Evolutionary conservation across 2,329 filamentous ascomycete species (phyloP).

Genomic region (Stachybotrys elegans): DNA sequence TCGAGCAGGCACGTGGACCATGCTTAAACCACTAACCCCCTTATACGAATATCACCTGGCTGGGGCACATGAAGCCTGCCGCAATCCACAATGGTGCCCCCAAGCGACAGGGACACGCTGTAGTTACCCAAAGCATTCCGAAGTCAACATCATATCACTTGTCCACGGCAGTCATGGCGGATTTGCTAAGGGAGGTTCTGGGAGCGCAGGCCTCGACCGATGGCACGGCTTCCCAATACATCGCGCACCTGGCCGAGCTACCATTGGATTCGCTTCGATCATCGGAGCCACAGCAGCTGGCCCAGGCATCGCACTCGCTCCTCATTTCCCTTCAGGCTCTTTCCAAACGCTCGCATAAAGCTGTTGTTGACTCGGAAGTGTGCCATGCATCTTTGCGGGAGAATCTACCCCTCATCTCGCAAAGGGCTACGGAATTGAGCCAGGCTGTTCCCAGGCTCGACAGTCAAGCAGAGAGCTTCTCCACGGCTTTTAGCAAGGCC

Average conservation of each 20-base stretch:
- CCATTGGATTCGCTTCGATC: conserved; percentile 67
- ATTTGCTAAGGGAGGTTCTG: conserved; percentile 29
- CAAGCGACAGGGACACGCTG: too few species aligned
- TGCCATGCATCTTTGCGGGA: conserved; percentile 68
- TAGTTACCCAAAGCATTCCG: too few species aligned
- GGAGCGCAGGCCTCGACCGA: conserved; percentile 33
- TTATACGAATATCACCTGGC: too few species aligned
- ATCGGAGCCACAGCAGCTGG: conserved; percentile 73
- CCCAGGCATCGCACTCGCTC: conserved; percentile 74
- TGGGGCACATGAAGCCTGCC: too few species aligned
- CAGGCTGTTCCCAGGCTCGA: conserved; percentile 75
- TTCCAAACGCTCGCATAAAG: conserved; percentile 82
- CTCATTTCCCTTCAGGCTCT: conserved; percentile 80
- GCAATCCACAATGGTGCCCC: too few species aligned
- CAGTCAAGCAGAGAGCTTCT: conserved; percentile 71
- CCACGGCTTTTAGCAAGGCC: conserved; percentile 73
- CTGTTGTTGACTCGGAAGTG: conserved; percentile 74
- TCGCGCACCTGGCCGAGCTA: conserved; percentile 71
- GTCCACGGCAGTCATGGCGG: too few species aligned
- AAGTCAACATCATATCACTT: too few species aligned
- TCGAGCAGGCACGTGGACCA: too few species aligned
- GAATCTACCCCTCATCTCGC: conserved; percentile 66
- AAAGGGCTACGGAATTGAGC: conserved; percentile 61
- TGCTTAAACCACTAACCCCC: too few species aligned
- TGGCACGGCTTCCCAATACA: conserved; percentile 60